phyloP scores from a whole-genome alignment of 441 rosid species.

The Populus trichocarpa region DNA sequence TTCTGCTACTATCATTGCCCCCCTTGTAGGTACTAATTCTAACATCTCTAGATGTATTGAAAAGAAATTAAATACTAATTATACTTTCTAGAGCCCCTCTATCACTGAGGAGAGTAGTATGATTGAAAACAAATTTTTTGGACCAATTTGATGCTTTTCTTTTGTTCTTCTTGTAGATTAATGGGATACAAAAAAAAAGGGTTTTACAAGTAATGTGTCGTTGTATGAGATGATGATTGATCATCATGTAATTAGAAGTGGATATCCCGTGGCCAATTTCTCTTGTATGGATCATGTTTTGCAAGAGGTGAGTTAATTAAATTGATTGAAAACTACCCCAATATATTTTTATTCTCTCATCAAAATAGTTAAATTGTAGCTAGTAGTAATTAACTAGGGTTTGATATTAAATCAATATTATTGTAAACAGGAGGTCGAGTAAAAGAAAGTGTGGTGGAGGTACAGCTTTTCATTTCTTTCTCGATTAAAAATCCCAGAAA shows the following conservation, averaged over 20 bases:
- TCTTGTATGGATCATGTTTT: constrained; percentile 14
- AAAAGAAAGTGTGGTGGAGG: too few relatives aligned
- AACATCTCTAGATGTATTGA: constrained; percentile 16
- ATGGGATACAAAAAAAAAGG: not conserved
- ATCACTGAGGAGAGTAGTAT: constrained; percentile 13
- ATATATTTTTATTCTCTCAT: too few relatives aligned
- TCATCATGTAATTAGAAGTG: constrained; percentile 35
- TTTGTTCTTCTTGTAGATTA: constrained; percentile 13
- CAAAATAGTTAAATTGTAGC: too few relatives aligned
- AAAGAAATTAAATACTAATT: constrained; percentile 7
- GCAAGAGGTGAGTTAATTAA: not conserved
- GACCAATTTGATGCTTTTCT: constrained; percentile 17
- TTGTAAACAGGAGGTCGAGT: too few relatives aligned
- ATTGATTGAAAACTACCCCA: constrained; percentile 13
- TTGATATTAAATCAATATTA: too few relatives aligned
- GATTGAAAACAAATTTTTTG: constrained; percentile 20
- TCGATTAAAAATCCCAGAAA: too few relatives aligned
- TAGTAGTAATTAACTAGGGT: too few relatives aligned
- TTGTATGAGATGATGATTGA: constrained; percentile 41
- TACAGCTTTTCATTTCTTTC: too few relatives aligned
- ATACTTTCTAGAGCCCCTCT: constrained; percentile 22
- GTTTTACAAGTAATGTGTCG: constrained; percentile 21
- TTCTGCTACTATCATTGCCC: too few relatives aligned
- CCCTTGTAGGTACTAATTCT: constrained; percentile 20
- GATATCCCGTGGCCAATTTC: constrained; percentile 22